Conservation (phyloP, 2,329 filamentous ascomycete genomes). For the Diaporthe nobilis region DNA sequence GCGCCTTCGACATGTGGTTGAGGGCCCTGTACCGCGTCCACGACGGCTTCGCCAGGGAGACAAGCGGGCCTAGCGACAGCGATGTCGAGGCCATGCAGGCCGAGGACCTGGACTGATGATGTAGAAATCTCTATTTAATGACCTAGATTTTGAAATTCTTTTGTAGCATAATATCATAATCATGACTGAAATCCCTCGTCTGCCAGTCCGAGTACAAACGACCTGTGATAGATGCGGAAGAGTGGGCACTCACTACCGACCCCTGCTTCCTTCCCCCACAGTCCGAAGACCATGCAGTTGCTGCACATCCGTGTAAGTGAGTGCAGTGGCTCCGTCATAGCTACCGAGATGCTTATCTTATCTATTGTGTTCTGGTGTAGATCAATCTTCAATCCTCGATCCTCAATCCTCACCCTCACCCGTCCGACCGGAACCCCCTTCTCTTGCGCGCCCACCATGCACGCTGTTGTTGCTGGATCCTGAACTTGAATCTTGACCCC, state of each 20-base stretch:
- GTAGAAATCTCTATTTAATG: not conserved
- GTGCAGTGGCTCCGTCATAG: slow-evolving; percentile 4
- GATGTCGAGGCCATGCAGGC: slow-evolving; percentile 50
- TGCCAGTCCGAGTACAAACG: no score
- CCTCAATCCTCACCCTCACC: not conserved
- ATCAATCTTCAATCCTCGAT: not conserved
- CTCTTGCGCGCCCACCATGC: not conserved
- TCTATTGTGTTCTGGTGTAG: not conserved
- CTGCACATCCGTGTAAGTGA: not conserved
- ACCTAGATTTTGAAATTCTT: not conserved
- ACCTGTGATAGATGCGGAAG: not conserved
- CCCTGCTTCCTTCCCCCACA: slow-evolving; percentile 3
- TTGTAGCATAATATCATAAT: not conserved
- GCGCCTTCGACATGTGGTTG: slow-evolving; percentile 67
- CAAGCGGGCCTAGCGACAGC: slow-evolving; percentile 49
- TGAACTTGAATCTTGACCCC: not conserved
- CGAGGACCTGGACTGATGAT: slow-evolving; percentile 44
- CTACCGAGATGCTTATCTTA: not conserved
- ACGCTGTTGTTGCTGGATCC: not conserved
- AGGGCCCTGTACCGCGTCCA: slow-evolving; percentile 64
- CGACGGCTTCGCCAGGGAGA: slow-evolving; percentile 51
- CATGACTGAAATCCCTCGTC: not conserved
- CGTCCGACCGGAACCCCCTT: no score
- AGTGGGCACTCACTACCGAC: not conserved
- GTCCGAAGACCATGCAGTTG: not conserved